phyloP scores from a whole-genome alignment of 352 stramenopile genomes.

The Phytophthora macrochlamydospora region DNA sequence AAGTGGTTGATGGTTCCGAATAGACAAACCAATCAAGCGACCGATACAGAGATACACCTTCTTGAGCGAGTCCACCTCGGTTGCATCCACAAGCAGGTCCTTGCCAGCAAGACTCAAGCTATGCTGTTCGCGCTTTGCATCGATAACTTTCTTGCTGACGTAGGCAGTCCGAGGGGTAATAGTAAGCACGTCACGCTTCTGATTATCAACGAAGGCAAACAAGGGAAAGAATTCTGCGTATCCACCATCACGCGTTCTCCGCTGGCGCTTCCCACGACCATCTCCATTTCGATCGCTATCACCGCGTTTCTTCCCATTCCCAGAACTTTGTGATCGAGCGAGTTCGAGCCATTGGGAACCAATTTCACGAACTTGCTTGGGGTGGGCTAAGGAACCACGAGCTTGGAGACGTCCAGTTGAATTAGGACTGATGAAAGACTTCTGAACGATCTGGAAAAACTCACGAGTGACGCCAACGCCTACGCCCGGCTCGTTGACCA shows the following conservation, averaged over 20 bases:
- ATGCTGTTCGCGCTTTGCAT: conserved; percentile 39
- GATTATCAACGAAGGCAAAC: conserved; percentile 50
- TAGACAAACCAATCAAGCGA: conserved; percentile 65
- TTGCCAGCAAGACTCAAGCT: conserved; percentile 40
- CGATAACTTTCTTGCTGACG: conserved; percentile 37
- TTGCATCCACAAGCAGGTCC: conserved; percentile 47
- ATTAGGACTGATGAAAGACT: conserved; percentile 54
- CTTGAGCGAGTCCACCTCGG: conserved; percentile 45
- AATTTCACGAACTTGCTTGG: conserved; percentile 58
- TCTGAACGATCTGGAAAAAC: conserved; percentile 79
- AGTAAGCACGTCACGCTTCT: conserved; percentile 37
- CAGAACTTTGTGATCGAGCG: conserved; percentile 43
- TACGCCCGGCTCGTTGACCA: conserved; percentile 74
- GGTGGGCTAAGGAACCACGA: background rate
- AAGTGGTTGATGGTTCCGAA: conserved; percentile 75
- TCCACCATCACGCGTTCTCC: conserved; percentile 3
- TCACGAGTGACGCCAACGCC: conserved; percentile 68
- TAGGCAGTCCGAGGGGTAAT: conserved; percentile 36
- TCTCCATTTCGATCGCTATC: conserved; percentile 1
- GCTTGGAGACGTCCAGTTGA: conserved; percentile 16
- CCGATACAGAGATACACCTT: conserved; percentile 71
- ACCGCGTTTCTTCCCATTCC: conserved; percentile 11
- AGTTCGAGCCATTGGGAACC: conserved; percentile 64
- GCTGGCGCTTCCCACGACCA: conserved; percentile 12
- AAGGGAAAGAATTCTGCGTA: conserved; percentile 57